Evolutionary conservation across 2,329 filamentous ascomycete genomes (phyloP), one percentile per base, ranked within the genome.

Genomic region (Diplodia seriata): DNA sequence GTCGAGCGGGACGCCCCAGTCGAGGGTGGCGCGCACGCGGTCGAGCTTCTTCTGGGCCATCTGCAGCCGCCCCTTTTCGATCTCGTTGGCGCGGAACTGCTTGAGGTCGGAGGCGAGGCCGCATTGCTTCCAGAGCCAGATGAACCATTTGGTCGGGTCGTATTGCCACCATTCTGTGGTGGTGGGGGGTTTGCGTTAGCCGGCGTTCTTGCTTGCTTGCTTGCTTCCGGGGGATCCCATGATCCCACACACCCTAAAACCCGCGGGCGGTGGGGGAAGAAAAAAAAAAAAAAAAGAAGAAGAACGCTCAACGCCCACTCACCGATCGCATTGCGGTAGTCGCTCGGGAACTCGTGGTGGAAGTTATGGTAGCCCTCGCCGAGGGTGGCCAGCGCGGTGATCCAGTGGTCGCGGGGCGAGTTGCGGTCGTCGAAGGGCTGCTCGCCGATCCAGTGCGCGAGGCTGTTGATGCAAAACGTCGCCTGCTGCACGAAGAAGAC

Each of bases 281-380:
- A 5, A 8, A 33, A 33, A 8, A 33, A 33, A 9, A 33, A 7
- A 33, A 9, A 2, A 9, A 33, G 31, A 33, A 33, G 8, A 33
- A 33, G 8, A 33, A 26, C 26, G 26, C 26, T 3, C 9, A 33
- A 33, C 31, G 31, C 31, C 9, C 5, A 54, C 56, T 54, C 4
- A 68, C 67, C 85, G 73, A 95, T 94, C 70, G 92, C 92, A 78
- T 96, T 96, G 78, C 92, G 91, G 87, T 95, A 96, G 80, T 96
- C 92, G 12, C 91, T 94, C 66, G 93, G 93, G 82, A 96, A 96
- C 80, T 96, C 92, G 85, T 96, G 92, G 83, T 96, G 92, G 86
- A 96, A 96, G 86, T 96, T 96, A 86, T 96, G 92, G 84, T 96
- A 96, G 36, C 92, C 92, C 82, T 94, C 92, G 59, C 92, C 92